Conservation (phyloP, 495 filamentous ascomycete species). For the Aspergillus cavernicola region DNA sequence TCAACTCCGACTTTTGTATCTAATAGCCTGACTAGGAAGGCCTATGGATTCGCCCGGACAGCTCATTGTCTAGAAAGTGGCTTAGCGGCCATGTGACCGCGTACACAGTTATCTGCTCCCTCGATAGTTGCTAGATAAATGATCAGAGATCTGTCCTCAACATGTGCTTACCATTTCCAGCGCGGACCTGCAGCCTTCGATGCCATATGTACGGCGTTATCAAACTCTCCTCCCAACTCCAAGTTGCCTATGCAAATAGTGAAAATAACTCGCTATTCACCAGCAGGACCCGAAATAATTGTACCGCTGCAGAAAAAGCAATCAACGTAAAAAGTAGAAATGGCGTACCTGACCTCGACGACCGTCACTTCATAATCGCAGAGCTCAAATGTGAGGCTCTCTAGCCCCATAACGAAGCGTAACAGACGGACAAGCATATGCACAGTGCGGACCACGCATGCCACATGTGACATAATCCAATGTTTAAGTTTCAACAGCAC, state of each 20-base stretch:
- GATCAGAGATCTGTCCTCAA: too few relatives aligned
- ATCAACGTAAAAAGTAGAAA: slow-evolving; percentile 2
- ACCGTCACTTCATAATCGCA: background rate
- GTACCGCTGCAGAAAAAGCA: slow-evolving; percentile 3
- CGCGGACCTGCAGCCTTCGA: too few relatives aligned
- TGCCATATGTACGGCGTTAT: too few relatives aligned
- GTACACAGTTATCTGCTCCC: too few relatives aligned
- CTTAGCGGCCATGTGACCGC: too few relatives aligned
- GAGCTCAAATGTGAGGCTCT: background rate
- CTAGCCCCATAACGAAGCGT: background rate
- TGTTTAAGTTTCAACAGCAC: slow-evolving; percentile 37
- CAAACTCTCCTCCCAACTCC: too few relatives aligned
- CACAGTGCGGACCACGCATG: background rate
- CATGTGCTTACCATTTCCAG: too few relatives aligned
- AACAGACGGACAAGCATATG: background rate
- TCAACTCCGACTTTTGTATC: too few relatives aligned
- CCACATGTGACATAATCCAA: background rate
- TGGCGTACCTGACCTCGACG: background rate
- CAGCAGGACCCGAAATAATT: background rate
- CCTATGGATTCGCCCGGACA: too few relatives aligned
- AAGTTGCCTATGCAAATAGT: background rate
- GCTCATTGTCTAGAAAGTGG: too few relatives aligned
- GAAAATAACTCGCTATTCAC: background rate
- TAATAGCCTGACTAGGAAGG: too few relatives aligned
- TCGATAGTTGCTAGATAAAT: too few relatives aligned